A percentile compares a stretch with the other conserved stretches of the same genome.
These are phyloP conservation scores for Dictyostelium purpureum DNA, from an alignment of 78 protist species.

Conservation along the genomic window DNA sequence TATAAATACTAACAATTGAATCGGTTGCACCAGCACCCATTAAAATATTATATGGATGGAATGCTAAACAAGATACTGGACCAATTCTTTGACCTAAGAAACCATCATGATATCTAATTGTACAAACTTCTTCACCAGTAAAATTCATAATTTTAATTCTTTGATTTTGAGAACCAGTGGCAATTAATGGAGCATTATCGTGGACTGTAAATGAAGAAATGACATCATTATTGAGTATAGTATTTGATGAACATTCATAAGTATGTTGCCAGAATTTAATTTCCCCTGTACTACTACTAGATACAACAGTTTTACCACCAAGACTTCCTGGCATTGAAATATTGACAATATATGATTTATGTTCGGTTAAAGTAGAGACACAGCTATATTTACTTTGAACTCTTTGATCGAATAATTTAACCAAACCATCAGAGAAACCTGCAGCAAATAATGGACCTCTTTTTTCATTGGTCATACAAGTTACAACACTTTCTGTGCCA, in stretches of 20 bases:
- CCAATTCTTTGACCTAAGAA: conserved; percentile 95
- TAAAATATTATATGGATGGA: conserved; percentile 89
- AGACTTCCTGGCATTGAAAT: conserved; percentile 63
- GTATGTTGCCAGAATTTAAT: conserved; percentile 80
- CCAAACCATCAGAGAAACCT: conserved; percentile 82
- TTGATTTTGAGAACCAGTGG: conserved; percentile 72
- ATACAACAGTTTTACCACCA: conserved; percentile 39
- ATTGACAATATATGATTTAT: conserved; percentile 65
- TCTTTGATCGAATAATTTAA: conserved; percentile 78
- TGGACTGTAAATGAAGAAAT: conserved; percentile 68
- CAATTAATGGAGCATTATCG: conserved; percentile 78
- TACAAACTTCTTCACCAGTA: conserved; percentile 79
- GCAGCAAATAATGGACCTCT: conserved; percentile 67
- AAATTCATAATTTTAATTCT: conserved; percentile 71
- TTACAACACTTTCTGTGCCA: conserved; percentile 64
- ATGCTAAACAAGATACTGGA: conserved; percentile 90
- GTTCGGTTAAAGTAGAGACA: conserved; percentile 72
- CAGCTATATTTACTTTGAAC: conserved; percentile 45
- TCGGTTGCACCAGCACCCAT: conserved; percentile 92
- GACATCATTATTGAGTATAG: conserved; percentile 51
- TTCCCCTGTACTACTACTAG: conserved; percentile 67
- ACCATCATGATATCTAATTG: conserved; percentile 92
- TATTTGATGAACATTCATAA: conserved; percentile 41
- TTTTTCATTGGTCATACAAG: conserved; percentile 61
- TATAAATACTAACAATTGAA: conserved; percentile 85